Conservation (phyloP, 2,329 filamentous ascomycete genomes). For the Penicillium sumatraense region DNA sequence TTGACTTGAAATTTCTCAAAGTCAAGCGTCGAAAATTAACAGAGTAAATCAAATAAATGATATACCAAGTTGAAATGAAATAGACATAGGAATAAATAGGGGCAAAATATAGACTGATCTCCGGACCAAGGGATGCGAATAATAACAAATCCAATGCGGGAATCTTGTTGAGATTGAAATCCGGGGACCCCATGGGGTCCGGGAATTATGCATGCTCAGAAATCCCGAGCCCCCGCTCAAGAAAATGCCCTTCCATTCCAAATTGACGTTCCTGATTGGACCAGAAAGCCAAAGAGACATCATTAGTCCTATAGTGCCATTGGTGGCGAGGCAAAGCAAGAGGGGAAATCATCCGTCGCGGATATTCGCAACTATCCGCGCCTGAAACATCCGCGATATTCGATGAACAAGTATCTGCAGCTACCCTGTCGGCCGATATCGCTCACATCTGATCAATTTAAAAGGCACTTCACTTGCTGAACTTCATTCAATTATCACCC, state of each 20-base stretch:
- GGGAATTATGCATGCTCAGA: neutral
- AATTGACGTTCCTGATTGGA: neutral
- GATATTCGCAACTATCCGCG: slow-evolving; percentile 14
- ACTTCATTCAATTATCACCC: neutral
- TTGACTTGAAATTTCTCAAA: neutral
- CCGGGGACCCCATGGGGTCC: slow-evolving; percentile 3
- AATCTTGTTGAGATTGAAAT: neutral
- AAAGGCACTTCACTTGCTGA: neutral
- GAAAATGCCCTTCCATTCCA: neutral
- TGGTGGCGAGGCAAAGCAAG: neutral
- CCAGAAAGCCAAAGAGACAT: neutral
- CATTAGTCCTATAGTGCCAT: neutral
- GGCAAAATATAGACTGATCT: neutral
- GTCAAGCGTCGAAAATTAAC: neutral
- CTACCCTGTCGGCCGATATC: slow-evolving; percentile 4
- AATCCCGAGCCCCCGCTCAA: neutral
- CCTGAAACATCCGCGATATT: slow-evolving; percentile 4
- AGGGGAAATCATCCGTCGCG: slow-evolving; percentile 3
- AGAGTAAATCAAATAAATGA: neutral
- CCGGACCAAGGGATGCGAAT: neutral
- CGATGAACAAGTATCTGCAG: neutral
- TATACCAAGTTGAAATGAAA: neutral
- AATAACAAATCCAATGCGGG: neutral
- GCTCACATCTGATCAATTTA: neutral
- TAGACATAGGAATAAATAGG: neutral